phyloP scores from a whole-genome alignment of 2,329 filamentous ascomycete species.

The Gaeumannomyces tritici region DNA sequence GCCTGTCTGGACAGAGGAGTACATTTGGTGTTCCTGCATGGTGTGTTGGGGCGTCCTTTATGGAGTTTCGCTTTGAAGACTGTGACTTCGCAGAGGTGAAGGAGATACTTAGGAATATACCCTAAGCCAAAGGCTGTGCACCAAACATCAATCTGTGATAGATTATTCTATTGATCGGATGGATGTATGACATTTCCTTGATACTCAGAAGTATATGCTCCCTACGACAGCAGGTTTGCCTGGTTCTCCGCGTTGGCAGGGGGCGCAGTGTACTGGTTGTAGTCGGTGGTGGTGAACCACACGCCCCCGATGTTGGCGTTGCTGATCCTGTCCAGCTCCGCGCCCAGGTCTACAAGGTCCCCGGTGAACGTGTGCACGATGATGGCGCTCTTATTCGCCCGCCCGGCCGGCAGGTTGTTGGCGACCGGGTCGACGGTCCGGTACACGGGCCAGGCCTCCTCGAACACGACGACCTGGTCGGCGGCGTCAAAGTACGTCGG shows the following conservation, averaged over 20 bases:
- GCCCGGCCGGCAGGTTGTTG: neutral
- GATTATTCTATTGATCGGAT: no score
- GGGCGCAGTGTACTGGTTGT: neutral
- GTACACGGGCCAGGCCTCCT: conserved; percentile 1
- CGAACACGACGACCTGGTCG: conserved; percentile 4
- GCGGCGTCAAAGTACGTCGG: conserved; percentile 2
- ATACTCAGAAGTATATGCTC: no score
- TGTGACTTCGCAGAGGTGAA: no score
- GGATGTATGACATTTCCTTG: no score
- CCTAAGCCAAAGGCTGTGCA: no score
- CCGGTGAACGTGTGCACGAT: conserved; percentile 3
- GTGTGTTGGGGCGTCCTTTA: no score
- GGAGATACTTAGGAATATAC: no score
- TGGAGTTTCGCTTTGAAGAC: no score
- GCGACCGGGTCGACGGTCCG: neutral
- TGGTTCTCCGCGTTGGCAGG: conserved; percentile 3
- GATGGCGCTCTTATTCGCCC: neutral
- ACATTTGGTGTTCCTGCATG: no score
- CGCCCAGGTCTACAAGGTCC: neutral
- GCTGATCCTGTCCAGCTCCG: conserved; percentile 1
- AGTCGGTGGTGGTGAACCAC: conserved; percentile 2
- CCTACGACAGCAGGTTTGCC: neutral
- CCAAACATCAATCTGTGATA: no score
- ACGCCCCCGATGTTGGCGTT: neutral
- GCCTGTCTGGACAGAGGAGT: no score